A percentile compares a stretch with the other conserved stretches of the same genome.
These are phyloP conservation scores for Borovskyia barvae DNA, from an alignment of 208 protist species.

Conservation along the genomic window DNA sequence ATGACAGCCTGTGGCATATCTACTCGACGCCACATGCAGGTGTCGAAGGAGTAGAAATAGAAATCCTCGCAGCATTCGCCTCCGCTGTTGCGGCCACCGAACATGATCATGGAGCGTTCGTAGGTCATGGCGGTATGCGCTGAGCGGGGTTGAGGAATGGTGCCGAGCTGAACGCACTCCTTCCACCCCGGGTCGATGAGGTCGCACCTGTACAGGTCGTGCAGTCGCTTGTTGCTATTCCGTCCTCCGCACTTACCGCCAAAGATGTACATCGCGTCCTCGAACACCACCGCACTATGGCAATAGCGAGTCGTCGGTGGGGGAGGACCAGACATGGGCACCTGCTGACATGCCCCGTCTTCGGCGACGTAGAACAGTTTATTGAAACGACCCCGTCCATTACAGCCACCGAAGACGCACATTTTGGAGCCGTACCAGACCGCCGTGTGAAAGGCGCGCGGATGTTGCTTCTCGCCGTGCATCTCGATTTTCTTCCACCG, in stretches of 20 bases:
- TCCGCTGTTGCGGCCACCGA: constrained; percentile 72
- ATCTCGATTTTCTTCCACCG: constrained; percentile 60
- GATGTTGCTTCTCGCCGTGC: constrained; percentile 53
- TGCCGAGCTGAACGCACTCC: constrained; percentile 48
- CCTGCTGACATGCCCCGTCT: constrained; percentile 34
- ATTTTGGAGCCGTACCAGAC: constrained; percentile 66
- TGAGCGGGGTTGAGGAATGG: constrained; percentile 54
- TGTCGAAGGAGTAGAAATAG: constrained; percentile 82
- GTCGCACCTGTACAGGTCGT: constrained; percentile 60
- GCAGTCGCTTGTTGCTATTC: constrained; percentile 84
- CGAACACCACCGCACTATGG: constrained; percentile 81
- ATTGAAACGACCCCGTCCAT: constrained; percentile 81
- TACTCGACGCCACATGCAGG: constrained; percentile 64
- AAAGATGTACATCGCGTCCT: constrained; percentile 81
- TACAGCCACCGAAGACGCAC: constrained; percentile 89
- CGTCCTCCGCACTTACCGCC: constrained; percentile 88
- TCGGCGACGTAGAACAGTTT: constrained; percentile 79
- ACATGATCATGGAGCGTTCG: constrained; percentile 84
- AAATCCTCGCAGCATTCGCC: constrained; percentile 87
- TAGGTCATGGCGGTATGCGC: constrained; percentile 87
- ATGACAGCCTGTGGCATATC: constrained; percentile 31
- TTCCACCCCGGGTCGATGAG: constrained; percentile 44
- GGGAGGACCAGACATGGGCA: constrained; percentile 3
- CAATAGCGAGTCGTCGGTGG: constrained; percentile 74
- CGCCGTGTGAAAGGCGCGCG: constrained; percentile 86